phyloP scores from a whole-genome alignment of 2,329 filamentous ascomycete species.

The Ascochyta rabiei region DNA sequence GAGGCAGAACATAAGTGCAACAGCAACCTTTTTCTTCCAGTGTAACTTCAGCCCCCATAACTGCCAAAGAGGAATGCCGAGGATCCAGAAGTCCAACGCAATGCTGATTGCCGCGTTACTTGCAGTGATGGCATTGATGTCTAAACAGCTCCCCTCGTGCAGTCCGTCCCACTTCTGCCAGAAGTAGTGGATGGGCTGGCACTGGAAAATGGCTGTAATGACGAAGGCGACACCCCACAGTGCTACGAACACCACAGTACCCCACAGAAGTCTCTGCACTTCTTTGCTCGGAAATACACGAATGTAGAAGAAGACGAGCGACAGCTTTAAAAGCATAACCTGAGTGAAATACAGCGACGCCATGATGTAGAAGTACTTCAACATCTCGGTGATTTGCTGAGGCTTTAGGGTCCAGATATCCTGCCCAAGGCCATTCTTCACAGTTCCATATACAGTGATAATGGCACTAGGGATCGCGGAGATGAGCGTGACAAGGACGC shows the following conservation, averaged over 20 bases:
- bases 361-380: conserved; percentile 44
- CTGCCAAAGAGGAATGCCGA: conserved; percentile 46
- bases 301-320: conserved; percentile 40
- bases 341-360: conserved; percentile 45
- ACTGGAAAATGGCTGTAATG: conserved; percentile 42
- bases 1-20: conserved; percentile 49
- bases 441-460: conserved; percentile 32
- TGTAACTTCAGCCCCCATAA: conserved; percentile 41
- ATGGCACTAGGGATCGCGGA: conserved; percentile 34
- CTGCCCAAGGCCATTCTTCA: conserved; percentile 53
- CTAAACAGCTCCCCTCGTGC: conserved; percentile 41
- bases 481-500: conserved; percentile 33
- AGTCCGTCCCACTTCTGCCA: conserved; percentile 44
- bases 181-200: conserved; percentile 43
- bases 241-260: conserved; percentile 33
- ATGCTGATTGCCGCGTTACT: conserved; percentile 46
- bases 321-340: conserved; percentile 37
- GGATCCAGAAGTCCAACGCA: conserved; percentile 41
- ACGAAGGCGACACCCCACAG: conserved; percentile 33
- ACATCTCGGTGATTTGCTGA: conserved; percentile 53
- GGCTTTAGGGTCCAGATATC: conserved; percentile 59
- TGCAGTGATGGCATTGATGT: conserved; percentile 44
- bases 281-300: conserved; percentile 38
- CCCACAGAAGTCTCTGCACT: conserved; percentile 31
- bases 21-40: conserved; percentile 48